Evolutionary conservation across 148 eudicot genomes (phyloP).

Genomic region (Dysphania ambrosioides): DNA sequence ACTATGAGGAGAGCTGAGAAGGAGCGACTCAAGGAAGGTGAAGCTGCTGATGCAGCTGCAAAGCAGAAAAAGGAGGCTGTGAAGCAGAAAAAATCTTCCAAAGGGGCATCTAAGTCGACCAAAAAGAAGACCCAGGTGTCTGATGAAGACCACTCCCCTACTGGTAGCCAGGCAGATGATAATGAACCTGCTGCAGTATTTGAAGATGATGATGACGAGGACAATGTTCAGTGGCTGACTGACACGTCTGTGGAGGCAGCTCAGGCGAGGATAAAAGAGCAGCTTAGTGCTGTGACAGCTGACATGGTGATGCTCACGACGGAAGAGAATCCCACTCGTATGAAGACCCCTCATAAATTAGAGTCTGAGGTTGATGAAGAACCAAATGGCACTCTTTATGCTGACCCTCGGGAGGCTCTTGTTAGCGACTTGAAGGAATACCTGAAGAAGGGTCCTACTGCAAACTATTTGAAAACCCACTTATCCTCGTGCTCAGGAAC

Average conservation of each 20-base stretch:
- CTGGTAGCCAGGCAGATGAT: slow-evolving; percentile 48
- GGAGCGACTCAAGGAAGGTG: slow-evolving; percentile 75
- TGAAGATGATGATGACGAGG: slow-evolving; percentile 36
- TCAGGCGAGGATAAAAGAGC: slow-evolving; percentile 62
- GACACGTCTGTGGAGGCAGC: slow-evolving; percentile 75
- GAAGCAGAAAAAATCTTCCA: slow-evolving; percentile 52
- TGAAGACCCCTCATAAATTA: slow-evolving; percentile 37
- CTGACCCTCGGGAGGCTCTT: slow-evolving; percentile 29
- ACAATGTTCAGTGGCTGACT: slow-evolving; percentile 67
- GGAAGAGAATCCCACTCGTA: slow-evolving; percentile 43
- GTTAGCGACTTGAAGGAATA: slow-evolving; percentile 43
- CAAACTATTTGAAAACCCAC: slow-evolving; percentile 44
- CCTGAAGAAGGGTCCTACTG: slow-evolving; percentile 41
- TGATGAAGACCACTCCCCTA: slow-evolving; percentile 69
- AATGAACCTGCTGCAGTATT: slow-evolving; percentile 24
- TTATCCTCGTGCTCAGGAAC: slow-evolving; percentile 42
- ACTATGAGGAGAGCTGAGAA: slow-evolving; percentile 75
- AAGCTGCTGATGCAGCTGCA: slow-evolving; percentile 72
- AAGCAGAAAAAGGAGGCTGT: too few species aligned
- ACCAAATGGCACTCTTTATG: slow-evolving; percentile 16
- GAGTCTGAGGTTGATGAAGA: slow-evolving; percentile 24
- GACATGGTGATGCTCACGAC: slow-evolving; percentile 80
- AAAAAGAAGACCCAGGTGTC: slow-evolving; percentile 62
- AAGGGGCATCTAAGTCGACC: slow-evolving; percentile 37
- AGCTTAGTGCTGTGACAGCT: slow-evolving; percentile 69